These are phyloP conservation scores for Phascolomyces articulosus DNA, from an alignment of 371 early-diverging fungal species.

Conservation along the genomic window DNA sequence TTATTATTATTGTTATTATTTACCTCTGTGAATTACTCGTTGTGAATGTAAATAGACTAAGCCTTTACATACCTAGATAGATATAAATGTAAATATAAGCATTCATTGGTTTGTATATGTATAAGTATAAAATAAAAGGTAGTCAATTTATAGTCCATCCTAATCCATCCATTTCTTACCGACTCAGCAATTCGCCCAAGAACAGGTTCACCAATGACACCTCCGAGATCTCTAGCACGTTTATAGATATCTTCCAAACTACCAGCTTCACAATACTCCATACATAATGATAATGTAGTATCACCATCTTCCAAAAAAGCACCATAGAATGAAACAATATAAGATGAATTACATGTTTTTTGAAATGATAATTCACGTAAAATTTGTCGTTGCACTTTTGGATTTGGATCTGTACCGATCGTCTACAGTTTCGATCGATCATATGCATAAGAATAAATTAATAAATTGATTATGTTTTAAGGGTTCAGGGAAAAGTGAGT, in stretches of 20 bases:
- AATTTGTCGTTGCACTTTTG: slow-evolving; percentile 80
- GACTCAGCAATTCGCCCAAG: slow-evolving; percentile 82
- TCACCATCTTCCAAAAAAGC: slow-evolving; percentile 91
- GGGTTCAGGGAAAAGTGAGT: too few species aligned
- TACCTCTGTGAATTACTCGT: slow-evolving; percentile 85
- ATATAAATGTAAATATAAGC: too few species aligned
- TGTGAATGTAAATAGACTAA: slow-evolving; percentile 78
- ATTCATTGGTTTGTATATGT: background rate
- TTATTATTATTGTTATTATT: background rate
- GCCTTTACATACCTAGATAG: slow-evolving; percentile 68
- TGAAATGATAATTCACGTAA: slow-evolving; percentile 90
- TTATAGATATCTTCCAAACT: slow-evolving; percentile 83
- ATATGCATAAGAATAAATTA: background rate
- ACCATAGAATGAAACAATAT: slow-evolving; percentile 94
- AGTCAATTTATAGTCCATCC: too few species aligned
- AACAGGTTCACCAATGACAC: slow-evolving; percentile 77
- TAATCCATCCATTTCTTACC: slow-evolving; percentile 28
- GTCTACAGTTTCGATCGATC: too few species aligned
- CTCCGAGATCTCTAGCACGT: slow-evolving; percentile 62
- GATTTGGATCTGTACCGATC: slow-evolving; percentile 70
- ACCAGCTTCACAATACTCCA: slow-evolving; percentile 92
- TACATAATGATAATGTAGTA: slow-evolving; percentile 87
- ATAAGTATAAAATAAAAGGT: background rate
- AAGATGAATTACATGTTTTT: slow-evolving; percentile 86
- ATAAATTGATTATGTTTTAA: too few species aligned